These are phyloP conservation scores for Plectosphaerella plurivora DNA, from an alignment of 2,329 filamentous ascomycete genomes.

Conservation along the genomic window DNA sequence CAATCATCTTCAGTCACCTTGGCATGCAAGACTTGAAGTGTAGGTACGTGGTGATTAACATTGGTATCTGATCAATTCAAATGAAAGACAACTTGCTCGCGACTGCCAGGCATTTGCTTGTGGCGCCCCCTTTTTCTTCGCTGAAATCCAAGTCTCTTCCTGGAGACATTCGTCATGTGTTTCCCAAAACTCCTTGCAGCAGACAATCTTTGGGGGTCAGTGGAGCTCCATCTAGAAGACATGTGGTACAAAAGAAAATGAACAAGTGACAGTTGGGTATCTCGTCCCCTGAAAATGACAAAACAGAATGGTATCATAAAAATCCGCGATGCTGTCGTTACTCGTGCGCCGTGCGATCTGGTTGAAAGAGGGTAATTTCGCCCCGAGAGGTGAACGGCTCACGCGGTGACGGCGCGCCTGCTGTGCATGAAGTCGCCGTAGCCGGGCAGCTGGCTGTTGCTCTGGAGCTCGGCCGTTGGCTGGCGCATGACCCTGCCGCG, in stretches of 20 bases:
- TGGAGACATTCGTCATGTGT: neutral
- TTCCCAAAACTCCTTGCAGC: neutral
- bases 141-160: neutral
- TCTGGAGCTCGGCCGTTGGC: constrained; percentile 25
- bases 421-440: constrained; percentile 24
- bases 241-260: neutral
- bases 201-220: neutral
- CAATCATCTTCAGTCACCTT: too few relatives aligned
- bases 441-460: constrained; percentile 30
- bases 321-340: neutral
- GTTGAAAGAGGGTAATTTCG: neutral
- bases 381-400: neutral
- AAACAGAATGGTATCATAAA: constrained; percentile 1
- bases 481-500: constrained; percentile 33
- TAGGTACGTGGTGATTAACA: neutral
- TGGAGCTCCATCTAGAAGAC: neutral
- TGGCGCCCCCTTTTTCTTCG: neutral
- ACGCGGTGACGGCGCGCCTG: constrained; percentile 1
- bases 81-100: neutral
- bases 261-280: neutral
- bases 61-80: neutral
- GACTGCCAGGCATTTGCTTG: neutral
- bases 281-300: neutral
- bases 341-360: neutral
- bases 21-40: neutral